Evolutionary conservation across 2,329 filamentous ascomycete species (phyloP).

Genomic region (Cladosporium velox): DNA sequence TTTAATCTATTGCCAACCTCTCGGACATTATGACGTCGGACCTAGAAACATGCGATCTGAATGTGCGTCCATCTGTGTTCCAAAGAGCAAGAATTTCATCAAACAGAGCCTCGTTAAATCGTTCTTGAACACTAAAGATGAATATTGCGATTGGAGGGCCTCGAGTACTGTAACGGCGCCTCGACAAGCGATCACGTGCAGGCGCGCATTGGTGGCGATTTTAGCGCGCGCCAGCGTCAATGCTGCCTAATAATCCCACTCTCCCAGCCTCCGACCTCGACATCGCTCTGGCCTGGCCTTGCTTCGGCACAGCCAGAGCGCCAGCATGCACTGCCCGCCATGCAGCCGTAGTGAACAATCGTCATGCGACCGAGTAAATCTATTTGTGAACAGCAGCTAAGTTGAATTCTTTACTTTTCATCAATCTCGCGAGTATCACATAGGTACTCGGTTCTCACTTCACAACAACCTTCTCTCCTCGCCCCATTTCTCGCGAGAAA

Average conservation of each 20-base stretch:
- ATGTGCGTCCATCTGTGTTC: not conserved
- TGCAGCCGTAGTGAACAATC: constrained; percentile 14
- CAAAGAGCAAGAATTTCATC: not conserved
- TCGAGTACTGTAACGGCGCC: not conserved
- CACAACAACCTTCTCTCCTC: not conserved
- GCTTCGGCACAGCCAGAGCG: constrained; percentile 20
- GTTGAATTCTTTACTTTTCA: not conserved
- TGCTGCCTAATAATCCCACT: constrained; percentile 6
- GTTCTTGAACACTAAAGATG: not conserved
- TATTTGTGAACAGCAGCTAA: constrained; percentile 10
- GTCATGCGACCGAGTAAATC: not conserved
- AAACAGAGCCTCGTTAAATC: not conserved
- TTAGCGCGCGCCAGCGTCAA: constrained; percentile 8
- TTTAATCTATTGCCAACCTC: not conserved
- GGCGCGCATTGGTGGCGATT: not conserved
- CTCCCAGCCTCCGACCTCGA: constrained; percentile 16
- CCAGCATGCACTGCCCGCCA: constrained; percentile 14
- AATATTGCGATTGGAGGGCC: not conserved
- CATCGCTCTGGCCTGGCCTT: constrained; percentile 22
- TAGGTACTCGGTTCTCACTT: not conserved
- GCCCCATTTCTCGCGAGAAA: not conserved
- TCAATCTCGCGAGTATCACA: not conserved
- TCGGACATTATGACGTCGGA: not conserved
- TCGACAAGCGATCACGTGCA: not conserved
- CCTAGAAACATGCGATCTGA: not conserved